Evolutionary conservation across 495 filamentous ascomycete genomes (phyloP), one percentile per base, ranked within the genome.

Genomic region (Penicillium angulare): DNA sequence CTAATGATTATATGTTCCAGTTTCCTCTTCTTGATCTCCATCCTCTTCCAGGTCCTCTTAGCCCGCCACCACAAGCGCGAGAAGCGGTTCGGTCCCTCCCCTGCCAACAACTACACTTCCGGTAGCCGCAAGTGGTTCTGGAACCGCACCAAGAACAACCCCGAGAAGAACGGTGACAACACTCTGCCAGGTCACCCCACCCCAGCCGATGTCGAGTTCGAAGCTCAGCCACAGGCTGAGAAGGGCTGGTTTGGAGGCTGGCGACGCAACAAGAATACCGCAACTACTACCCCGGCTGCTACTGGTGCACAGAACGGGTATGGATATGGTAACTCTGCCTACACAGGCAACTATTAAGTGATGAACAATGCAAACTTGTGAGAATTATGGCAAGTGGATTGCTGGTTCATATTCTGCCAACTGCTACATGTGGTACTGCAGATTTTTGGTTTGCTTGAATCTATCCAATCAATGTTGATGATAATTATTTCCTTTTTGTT

Each of bases 1-100:
- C 35, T 56, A 36, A 56, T 17, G 12, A 16, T 21, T n/a, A 15
- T 15, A 16, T n/a, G 20, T 4, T 21, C 24, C 22, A 89, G 86
- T 27, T 56, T 84, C 69, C 79, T 90, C 65, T 90, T 88, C 78
- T 49, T 84, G 46, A 59, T 86, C 61, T 84, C 86, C 31, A 79
- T 81, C 55, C 55, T 81, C 40, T 68, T 87, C 53, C 86, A 89
- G 61, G 43, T 86, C 48, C 67, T 77, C 16, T 76, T 89, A 13
- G 78, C 79, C 57, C 84, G 85, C 49, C 75, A 89, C 65, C 86
- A 86, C 71, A 80, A 83, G 61, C 85, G 85, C 60, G 87, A 93
- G 73, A 86, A 86, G 68, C 82, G 86, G 42, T 90, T 84, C 73
- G 89, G 87, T 31, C 88, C 90, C 20, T 79, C 81, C 52, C 88